phyloP scores from a whole-genome alignment of 257 asterid species.

The Fraxinus cuspidata region DNA sequence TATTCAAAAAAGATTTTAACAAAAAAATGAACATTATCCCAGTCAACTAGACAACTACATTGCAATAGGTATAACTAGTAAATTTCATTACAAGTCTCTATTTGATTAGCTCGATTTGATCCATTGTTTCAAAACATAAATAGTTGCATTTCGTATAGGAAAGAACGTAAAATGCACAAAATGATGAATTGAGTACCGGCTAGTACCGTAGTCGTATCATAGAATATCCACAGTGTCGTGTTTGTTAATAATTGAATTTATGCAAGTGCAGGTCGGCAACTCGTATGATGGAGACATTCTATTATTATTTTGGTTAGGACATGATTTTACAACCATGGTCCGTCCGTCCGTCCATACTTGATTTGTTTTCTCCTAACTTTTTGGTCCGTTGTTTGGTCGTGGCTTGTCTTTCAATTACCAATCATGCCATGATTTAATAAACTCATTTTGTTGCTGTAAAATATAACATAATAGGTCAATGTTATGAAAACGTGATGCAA shows the following conservation, averaged over 20 bases:
- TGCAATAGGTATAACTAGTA: no score
- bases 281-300: slow-evolving; percentile 12
- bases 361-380: neutral
- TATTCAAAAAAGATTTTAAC: no score
- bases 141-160: no score
- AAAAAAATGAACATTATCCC: no score
- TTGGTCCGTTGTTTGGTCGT: neutral
- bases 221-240: neutral
- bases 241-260: neutral
- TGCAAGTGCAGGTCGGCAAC: neutral
- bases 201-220: neutral
- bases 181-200: neutral
- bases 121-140: neutral
- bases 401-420: neutral
- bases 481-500: no score
- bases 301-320: slow-evolving; percentile 1
- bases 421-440: neutral
- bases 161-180: neutral
- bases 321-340: slow-evolving; percentile 5
- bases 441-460: neutral
- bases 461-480: no score
- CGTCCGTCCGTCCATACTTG: no score
- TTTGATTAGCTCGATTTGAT: neutral
- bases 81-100: no score
- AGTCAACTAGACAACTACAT: no score